Percentiles rank a stretch among this genome's conserved stretches.
Evolutionary conservation across 2,329 filamentous ascomycete species (phyloP).

Genomic region (Fusarium lyarnte): DNA sequence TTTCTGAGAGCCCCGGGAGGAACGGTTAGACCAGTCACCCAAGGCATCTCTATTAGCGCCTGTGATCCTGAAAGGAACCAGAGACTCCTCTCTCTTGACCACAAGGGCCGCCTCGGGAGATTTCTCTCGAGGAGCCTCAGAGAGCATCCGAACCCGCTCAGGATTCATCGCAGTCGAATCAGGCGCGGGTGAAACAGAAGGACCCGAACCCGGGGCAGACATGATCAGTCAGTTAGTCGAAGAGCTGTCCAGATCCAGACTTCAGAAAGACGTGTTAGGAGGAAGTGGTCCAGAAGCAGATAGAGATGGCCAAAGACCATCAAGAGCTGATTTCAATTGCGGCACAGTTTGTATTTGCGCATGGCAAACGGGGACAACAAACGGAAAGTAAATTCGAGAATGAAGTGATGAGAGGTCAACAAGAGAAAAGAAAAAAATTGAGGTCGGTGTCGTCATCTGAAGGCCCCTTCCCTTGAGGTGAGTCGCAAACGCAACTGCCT

Average conservation of each 20-base stretch:
- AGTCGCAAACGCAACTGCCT: slow-evolving; percentile 1
- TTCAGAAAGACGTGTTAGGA: background rate
- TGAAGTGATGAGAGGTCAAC: background rate
- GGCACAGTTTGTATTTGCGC: background rate
- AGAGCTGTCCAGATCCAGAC: background rate
- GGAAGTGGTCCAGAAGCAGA: no score
- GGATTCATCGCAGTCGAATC: slow-evolving; percentile 41
- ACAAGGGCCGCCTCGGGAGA: background rate
- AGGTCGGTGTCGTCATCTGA: background rate
- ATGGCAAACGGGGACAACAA: background rate
- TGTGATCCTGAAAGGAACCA: background rate
- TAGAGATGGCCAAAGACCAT: background rate
- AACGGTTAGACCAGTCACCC: slow-evolving; percentile 26
- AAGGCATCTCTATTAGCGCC: slow-evolving; percentile 32
- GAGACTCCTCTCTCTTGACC: slow-evolving; percentile 14
- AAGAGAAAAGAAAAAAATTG: background rate
- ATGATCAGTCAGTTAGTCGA: background rate
- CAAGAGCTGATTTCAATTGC: background rate
- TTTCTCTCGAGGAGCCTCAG: slow-evolving; percentile 22
- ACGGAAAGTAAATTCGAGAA: background rate
- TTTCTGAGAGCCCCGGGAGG: background rate
- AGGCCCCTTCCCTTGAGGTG: background rate
- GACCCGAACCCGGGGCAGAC: background rate
- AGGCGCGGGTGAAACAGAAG: background rate
- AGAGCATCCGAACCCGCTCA: slow-evolving; percentile 41